These are phyloP conservation scores for Myriosclerotinia curreyana DNA, from an alignment of 2,329 filamentous ascomycete species.

Conservation along the genomic window DNA sequence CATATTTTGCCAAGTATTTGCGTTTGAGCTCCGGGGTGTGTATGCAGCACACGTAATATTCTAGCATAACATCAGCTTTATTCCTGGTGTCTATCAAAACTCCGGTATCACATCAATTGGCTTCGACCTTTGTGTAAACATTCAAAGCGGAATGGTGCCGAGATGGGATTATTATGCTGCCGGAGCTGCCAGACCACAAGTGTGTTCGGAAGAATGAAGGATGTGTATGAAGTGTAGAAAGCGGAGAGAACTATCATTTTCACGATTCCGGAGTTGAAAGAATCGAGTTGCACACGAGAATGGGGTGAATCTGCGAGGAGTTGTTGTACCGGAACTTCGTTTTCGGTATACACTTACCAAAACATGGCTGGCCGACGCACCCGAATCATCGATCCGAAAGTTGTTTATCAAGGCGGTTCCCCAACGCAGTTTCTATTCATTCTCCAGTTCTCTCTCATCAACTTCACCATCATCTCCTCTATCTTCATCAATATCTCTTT, in stretches of 20 bases:
- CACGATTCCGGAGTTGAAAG: constrained; percentile 4
- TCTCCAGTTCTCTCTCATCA: constrained; percentile 15
- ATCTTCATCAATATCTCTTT: constrained; percentile 1
- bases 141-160: neutral
- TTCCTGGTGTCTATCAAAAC: neutral
- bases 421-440: neutral
- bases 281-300: neutral
- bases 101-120: constrained; percentile 5
- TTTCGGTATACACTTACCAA: constrained; percentile 13
- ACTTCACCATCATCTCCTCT: neutral
- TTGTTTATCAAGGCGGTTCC: constrained; percentile 16
- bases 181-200: neutral
- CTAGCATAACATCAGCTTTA: neutral
- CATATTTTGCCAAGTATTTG: neutral
- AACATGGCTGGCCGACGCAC: constrained; percentile 3
- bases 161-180: constrained; percentile 1
- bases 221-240: neutral
- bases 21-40: neutral
- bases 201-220: constrained; percentile 9
- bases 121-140: neutral
- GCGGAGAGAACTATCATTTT: neutral
- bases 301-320: neutral
- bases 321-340: constrained; percentile 7
- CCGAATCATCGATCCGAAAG: constrained; percentile 2
- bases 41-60: neutral